Base-by-base conservation (phyloP, 257 asterid species). In the Penstemon newberryi region DNA sequence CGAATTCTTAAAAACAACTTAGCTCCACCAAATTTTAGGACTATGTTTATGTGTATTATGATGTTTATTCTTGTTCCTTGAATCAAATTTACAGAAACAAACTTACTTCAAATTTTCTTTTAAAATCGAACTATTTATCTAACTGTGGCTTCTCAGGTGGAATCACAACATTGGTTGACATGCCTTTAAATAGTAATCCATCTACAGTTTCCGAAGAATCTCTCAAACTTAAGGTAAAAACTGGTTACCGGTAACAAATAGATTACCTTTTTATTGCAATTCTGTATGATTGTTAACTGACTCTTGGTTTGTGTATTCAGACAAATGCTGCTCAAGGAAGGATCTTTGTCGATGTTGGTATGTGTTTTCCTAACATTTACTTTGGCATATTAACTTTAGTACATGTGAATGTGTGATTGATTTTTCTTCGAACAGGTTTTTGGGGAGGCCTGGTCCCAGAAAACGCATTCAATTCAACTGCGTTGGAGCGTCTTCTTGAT, bases 371-470 rank as follows among this genome's bases (percentile, higher is more conserved):
- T 47, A 67, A 63, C 12, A 5, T 56, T 70, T 39, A 41, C 51
- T 58, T 45, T 59, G 73, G 51, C 61, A 15, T 71, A 57, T 66
- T 33, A 46, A 45, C 42, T 66, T 71, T 61, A 38, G 68, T n/a
- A 5, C 2, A 2, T 25, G 33, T 25, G 8, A 36, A 43, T 11
- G 8, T 6, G 7, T 67, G 8, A 54, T 49, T 70, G 67, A 44
- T 41, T 69, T 44, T 59, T 53, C 61, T 60, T 45, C 62, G 38
- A 66, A 70, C 83, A 93, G 99, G 99, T 70, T 93, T 93, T 64
- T 93, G 99, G 99, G 99, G 99, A 74, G 99, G 99, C 62, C 81
- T 94, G 50, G 97, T 91, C 51, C 99, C 99, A 8, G 99, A 89
- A 76, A 91, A 94, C 80, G 99, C 99, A 55, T 76, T 74, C 79